Evolutionary conservation across 2,329 filamentous ascomycete genomes (phyloP).

Genomic region (Cladophialophora immunda): DNA sequence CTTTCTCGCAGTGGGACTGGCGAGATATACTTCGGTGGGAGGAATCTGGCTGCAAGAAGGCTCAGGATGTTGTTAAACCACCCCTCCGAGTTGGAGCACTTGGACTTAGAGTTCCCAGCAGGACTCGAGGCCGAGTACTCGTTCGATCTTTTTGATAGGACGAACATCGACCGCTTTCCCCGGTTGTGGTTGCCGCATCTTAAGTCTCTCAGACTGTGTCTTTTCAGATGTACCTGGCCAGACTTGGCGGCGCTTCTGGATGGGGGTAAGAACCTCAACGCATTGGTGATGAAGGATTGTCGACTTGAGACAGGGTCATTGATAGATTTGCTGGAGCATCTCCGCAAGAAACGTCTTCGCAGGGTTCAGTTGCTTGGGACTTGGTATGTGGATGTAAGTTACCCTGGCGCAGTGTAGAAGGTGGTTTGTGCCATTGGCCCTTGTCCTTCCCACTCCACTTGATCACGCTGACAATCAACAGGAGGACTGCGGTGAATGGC

Average conservation of each 20-base stretch:
- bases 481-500: conserved; percentile 15
- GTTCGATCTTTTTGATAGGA: conserved; percentile 34
- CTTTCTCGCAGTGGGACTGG: conserved; percentile 25
- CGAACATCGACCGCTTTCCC: conserved; percentile 31
- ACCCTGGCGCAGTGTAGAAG: conserved; percentile 7
- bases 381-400: conserved; percentile 34
- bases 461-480: background rate
- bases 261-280: conserved; percentile 23
- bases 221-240: conserved; percentile 30
- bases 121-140: conserved; percentile 31
- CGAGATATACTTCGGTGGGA: conserved; percentile 24
- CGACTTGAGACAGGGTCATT: conserved; percentile 33
- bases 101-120: conserved; percentile 31
- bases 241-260: conserved; percentile 28
- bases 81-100: conserved; percentile 26
- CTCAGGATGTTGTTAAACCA: conserved; percentile 29
- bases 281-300: conserved; percentile 29
- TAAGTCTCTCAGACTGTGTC: conserved; percentile 26
- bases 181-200: conserved; percentile 31
- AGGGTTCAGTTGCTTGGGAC: conserved; percentile 24
- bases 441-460: background rate
- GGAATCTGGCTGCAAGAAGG: conserved; percentile 21
- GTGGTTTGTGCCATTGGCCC: background rate
- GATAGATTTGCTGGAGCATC: conserved; percentile 29
- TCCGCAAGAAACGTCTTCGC: conserved; percentile 19